Base-by-base conservation (phyloP, 148 eudicot species). In the Polygonum aviculare region DNA sequence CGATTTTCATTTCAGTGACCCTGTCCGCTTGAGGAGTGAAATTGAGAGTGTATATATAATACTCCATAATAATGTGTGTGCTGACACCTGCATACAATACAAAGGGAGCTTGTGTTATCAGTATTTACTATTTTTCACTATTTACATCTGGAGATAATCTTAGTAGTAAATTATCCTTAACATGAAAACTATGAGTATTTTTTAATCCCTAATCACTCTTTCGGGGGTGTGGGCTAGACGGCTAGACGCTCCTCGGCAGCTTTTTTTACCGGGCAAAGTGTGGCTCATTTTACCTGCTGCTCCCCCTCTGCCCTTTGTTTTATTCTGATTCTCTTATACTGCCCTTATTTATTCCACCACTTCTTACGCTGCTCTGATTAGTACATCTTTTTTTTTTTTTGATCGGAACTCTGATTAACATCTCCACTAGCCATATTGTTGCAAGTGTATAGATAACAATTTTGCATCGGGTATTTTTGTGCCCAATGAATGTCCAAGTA, bases 201-300 rank as follows among this genome's bases (percentile, higher is more conserved):
- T 26, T 26, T 26, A 0, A 26, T 26, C 31, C 31, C 31, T 26
- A 26, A 26, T 26, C 31, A 54, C 16, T 54, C 7, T 15, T 54
- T 52, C 31, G 63, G 63, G 33, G 62, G 8, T 55, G 62, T 26
- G 62, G 31, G 26, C 62, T 31, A 55, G 19, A 55, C 26, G 62
- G 26, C 26, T 16, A 55, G 62, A 57, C 63, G 63, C 63, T 57
- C 63, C 63, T 57, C 63, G 12, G 63, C 63, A 57, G 63, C 63
- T 57, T 57, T 57, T 57, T 2, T 57, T 2, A 0, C 63, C 63
- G 63, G 55, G 63, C 63, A 57, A 57, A 57, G 63, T 33, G 63
- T 57, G 31, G 31, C 63, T 57, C 33, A 57, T 57, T 57, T 19
- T 21, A 5, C 63, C 63, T 21, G 26, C 63, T 57, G 31, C 31